Evolutionary conservation across 129 eudicot genomes (phyloP).

Genomic region (Tanacetum coccineum): DNA sequence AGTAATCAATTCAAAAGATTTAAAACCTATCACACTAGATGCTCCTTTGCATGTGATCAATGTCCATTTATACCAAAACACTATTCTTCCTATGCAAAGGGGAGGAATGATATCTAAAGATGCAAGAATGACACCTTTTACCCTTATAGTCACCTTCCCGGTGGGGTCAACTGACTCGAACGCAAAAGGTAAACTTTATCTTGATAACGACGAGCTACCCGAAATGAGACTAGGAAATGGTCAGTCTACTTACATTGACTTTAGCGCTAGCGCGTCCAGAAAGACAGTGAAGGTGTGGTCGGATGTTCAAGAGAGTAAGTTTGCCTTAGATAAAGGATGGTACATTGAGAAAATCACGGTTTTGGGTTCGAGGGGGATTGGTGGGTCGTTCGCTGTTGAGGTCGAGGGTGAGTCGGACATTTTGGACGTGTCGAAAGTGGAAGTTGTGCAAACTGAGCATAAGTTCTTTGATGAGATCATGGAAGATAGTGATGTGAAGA

Average conservation of each 20-base stretch:
- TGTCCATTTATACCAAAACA: slow-evolving; percentile 75
- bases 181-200: slow-evolving; percentile 70
- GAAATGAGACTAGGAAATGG: slow-evolving; percentile 87
- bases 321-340: slow-evolving; percentile 77
- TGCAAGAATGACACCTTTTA: slow-evolving; percentile 85
- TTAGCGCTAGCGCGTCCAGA: slow-evolving; percentile 47
- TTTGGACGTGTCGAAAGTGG: slow-evolving; percentile 47
- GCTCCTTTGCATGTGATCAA: slow-evolving; percentile 86
- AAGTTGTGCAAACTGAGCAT: slow-evolving; percentile 39
- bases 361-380: slow-evolving; percentile 54
- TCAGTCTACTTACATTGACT: slow-evolving; percentile 61
- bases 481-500: slow-evolving; percentile 24
- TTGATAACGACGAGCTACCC: slow-evolving; percentile 91
- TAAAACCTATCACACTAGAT: slow-evolving; percentile 44
- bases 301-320: slow-evolving; percentile 68
- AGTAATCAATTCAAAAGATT: slow-evolving; percentile 44
- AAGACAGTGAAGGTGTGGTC: slow-evolving; percentile 73
- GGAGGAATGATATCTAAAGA: slow-evolving; percentile 82
- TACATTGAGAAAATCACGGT: slow-evolving; percentile 59
- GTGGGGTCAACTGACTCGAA: slow-evolving; percentile 51
- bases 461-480: slow-evolving; percentile 31
- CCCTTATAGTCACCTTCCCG: slow-evolving; percentile 74
- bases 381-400: slow-evolving; percentile 39
- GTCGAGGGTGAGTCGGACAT: slow-evolving; percentile 53
- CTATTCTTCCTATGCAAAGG: slow-evolving; percentile 86